Evolutionary conservation across 2,329 filamentous ascomycete genomes (phyloP), one percentile per base, ranked within the genome.

Genomic region (Paecilomyces sp.): DNA sequence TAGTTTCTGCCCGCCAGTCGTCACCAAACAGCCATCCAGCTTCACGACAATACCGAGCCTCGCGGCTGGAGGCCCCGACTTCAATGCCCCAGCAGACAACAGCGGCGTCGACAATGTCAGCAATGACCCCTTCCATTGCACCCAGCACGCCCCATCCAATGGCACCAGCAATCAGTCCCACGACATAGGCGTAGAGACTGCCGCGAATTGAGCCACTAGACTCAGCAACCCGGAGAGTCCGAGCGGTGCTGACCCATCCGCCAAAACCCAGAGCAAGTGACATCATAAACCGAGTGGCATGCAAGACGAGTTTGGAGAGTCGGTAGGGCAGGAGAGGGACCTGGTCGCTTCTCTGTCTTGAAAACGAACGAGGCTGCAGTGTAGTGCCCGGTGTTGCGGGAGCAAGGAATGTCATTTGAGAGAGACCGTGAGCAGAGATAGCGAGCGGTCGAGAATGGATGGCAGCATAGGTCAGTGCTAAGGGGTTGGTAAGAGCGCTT

Each of bases 41-140:
- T 75, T 97, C 93, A 61, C 94, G 86, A 74, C 93, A 97, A 77
- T 96, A 97, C 54, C 89, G 87, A 53, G 82, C 84, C 66, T 86
- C 83, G 56, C 74, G 73, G 9, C 79, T 77, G 58, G 83, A 84
- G 76, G 88, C 88, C 57, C 83, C 85, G 65, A 76, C 88, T 83
- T 99, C 94, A 68, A 91, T 96, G 28, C 90, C 92, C 84, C 96
- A 97, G 79, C 94, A 99, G 12, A 99, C 88, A 25, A 97, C 84
- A 36, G 91, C 87, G 2, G 89, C 92, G 74, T 96, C 92, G 3
- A 96, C 85, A 57, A 96, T 92, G 57, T 91, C 91, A 57, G 90
- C 90, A 25, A 96, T 78, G 18, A 96, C 89, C 13, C 91, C 90
- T 72, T 96, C 92, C 83, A 96, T 93, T 1, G 92, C 89, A 28